Evolutionary conservation across 805 yeast genomes (phyloP).

Genomic region (Lachancea mirantina): DNA sequence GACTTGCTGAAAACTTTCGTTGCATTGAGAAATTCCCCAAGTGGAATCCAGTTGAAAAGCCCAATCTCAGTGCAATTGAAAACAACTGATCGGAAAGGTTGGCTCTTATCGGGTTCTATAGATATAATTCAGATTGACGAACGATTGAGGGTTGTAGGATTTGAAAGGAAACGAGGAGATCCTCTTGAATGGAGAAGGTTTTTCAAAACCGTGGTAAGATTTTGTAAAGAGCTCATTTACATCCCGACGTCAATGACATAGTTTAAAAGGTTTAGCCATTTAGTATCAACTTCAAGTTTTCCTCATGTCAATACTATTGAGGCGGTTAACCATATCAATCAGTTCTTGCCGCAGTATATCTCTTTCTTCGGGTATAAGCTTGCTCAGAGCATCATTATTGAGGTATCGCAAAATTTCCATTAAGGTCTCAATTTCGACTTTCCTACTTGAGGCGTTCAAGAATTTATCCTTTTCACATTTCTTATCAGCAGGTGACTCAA

Average conservation of each 20-base stretch:
- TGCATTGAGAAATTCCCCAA: slow-evolving; percentile 9
- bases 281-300: not conserved
- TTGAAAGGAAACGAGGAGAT: slow-evolving; percentile 53
- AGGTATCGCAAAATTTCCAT: no score
- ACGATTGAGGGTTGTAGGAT: slow-evolving; percentile 43
- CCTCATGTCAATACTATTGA: no score
- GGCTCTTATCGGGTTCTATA: slow-evolving; percentile 41
- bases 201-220: slow-evolving; percentile 48
- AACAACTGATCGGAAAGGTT: slow-evolving; percentile 40
- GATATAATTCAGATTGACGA: slow-evolving; percentile 36
- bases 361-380: no score
- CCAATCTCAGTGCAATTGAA: slow-evolving; percentile 35
- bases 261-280: no score
- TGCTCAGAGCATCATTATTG: no score
- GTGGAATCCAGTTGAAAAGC: slow-evolving; percentile 26
- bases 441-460: no score
- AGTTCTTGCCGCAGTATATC: no score
- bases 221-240: slow-evolving; percentile 52
- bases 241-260: no score
- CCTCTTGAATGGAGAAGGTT: slow-evolving; percentile 69
- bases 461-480: no score
- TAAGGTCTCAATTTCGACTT: no score
- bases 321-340: no score
- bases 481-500: no score
- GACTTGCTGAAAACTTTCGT: slow-evolving; percentile 19